These are phyloP conservation scores for Pulveroboletus sp. DNA, from an alignment of 768 basidiomycete species.

Conservation along the genomic window DNA sequence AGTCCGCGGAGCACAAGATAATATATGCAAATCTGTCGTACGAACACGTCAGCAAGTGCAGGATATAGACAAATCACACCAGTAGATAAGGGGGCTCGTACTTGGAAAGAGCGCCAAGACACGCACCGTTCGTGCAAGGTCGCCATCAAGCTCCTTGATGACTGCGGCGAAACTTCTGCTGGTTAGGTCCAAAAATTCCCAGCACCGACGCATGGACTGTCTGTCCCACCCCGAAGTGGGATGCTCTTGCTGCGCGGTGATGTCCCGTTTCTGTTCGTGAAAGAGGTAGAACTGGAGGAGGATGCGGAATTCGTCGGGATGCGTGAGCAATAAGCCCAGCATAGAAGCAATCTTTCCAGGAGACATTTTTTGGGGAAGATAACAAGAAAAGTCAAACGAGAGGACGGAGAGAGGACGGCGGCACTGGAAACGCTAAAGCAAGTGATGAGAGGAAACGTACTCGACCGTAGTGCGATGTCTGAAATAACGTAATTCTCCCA, in stretches of 20 bases:
- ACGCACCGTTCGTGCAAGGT: constrained; percentile 86
- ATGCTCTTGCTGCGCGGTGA: constrained; percentile 69
- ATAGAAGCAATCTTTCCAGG: constrained; percentile 56
- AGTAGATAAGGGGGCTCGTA: not conserved
- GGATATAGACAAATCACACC: not conserved
- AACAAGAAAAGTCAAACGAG: not conserved
- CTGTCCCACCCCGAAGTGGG: constrained; percentile 85
- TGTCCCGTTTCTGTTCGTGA: constrained; percentile 77
- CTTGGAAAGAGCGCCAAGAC: not conserved
- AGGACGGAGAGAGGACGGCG: not conserved
- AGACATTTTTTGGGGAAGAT: constrained; percentile 10
- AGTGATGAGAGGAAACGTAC: too few relatives aligned
- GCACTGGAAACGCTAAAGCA: not conserved
- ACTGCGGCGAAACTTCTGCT: constrained; percentile 89
- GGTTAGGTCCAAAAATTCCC: constrained; percentile 84
- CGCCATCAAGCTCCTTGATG: constrained; percentile 94
- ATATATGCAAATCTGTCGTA: constrained; percentile 81
- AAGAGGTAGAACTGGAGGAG: constrained; percentile 81
- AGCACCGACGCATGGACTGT: constrained; percentile 80
- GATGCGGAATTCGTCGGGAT: constrained; percentile 78
- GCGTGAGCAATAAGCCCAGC: constrained; percentile 66
- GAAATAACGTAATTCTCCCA: too few relatives aligned
- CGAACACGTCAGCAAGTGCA: not conserved
- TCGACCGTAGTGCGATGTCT: too few relatives aligned
- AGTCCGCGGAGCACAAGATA: constrained; percentile 90